Percentiles rank a stretch among this genome's conserved stretches.
phyloP scores from a whole-genome alignment of 495 filamentous ascomycete species.

The Talaromyces thailandensis region DNA sequence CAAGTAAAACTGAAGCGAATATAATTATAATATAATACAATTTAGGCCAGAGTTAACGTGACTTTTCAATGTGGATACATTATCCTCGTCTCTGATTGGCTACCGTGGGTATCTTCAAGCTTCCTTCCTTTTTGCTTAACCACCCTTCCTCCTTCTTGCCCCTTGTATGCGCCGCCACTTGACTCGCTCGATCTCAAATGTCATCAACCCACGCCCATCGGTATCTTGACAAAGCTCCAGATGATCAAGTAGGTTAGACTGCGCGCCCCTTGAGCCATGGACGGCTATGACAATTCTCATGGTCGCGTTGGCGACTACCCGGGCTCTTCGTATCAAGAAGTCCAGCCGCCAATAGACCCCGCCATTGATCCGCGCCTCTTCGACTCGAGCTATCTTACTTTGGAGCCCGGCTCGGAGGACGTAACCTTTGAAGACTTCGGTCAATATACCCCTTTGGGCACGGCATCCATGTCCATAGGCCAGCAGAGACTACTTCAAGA shows the following conservation, averaged over 20 bases:
- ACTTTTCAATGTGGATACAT: neutral
- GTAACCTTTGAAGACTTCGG: conserved; percentile 7
- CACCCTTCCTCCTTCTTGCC: neutral
- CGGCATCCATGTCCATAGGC: neutral
- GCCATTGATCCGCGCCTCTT: conserved; percentile 36
- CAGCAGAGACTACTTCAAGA: conserved; percentile 3
- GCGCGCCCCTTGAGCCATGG: neutral
- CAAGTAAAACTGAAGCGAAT: too few species aligned
- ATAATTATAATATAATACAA: too few species aligned
- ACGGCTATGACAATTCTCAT: neutral
- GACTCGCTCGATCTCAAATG: neutral
- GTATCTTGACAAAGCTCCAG: neutral
- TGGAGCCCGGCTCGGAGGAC: conserved; percentile 10
- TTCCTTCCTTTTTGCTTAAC: neutral
- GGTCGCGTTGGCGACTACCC: conserved; percentile 1
- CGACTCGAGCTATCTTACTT: conserved; percentile 8
- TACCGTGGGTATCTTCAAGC: neutral
- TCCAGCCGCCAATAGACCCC: conserved; percentile 11
- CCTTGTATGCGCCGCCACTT: neutral
- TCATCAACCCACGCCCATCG: neutral
- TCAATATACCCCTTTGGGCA: conserved; percentile 4
- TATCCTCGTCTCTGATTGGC: neutral
- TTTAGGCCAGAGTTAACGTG: neutral
- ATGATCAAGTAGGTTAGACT: neutral
- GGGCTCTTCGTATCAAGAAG: conserved; percentile 28